phyloP scores from a whole-genome alignment of 305 asterid genomes.

The Fraxinus paxiana region DNA sequence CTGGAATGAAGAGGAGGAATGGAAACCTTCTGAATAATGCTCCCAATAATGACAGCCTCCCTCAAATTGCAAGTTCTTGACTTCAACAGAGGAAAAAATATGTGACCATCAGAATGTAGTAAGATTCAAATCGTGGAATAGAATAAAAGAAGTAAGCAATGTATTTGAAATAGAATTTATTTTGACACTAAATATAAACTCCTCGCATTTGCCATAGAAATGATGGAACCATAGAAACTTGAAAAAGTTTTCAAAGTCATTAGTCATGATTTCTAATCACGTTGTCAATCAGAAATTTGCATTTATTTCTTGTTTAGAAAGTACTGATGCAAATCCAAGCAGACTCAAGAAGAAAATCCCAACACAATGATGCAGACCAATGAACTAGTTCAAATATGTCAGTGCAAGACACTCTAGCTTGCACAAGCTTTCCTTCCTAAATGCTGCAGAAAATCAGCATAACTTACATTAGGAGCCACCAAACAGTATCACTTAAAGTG shows the following conservation, averaged over 20 bases:
- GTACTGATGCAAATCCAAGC: neutral
- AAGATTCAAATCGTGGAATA: neutral
- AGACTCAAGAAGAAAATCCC: neutral
- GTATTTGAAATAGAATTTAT: neutral
- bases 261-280: neutral
- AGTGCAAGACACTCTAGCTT: neutral
- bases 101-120: neutral
- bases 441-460: neutral
- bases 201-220: neutral
- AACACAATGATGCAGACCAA: neutral
- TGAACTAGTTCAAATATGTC: neutral
- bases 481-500: neutral
- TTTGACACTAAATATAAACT: neutral
- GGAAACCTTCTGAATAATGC: conserved; percentile 68
- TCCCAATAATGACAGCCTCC: conserved; percentile 76
- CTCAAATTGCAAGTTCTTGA: conserved; percentile 68
- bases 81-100: conserved; percentile 30
- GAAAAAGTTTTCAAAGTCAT: neutral
- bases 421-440: neutral
- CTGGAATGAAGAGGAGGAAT: conserved; percentile 84
- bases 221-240: neutral
- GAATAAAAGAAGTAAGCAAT: neutral
- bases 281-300: neutral
- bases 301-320: neutral
- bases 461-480: neutral